A percentile compares a stretch with the other conserved stretches of the same genome.
Conservation (phyloP, 495 filamentous ascomycete genomes). For the Penicillium diatomitis region DNA sequence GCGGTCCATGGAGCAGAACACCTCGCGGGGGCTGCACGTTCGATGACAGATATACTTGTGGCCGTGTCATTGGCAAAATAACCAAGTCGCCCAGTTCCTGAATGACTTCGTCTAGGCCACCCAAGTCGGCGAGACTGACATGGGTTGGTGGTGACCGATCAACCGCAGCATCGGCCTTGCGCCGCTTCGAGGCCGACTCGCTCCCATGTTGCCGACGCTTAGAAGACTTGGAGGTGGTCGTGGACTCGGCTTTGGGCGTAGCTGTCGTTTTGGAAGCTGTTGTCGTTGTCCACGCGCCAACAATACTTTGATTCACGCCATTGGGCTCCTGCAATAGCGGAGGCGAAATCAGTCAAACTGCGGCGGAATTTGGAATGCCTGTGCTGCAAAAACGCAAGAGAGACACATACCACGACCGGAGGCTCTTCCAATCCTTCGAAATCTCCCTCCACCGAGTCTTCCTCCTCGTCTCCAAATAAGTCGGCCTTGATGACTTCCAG, state of each 20-base stretch:
- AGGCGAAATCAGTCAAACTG: conserved; percentile 1
- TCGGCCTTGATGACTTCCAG: conserved; percentile 66
- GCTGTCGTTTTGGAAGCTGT: conserved; percentile 19
- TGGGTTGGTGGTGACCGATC: conserved; percentile 67
- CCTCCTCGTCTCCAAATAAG: conserved; percentile 37
- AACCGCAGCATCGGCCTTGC: conserved; percentile 44
- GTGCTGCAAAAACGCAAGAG: no score
- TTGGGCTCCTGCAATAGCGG: conserved; percentile 44
- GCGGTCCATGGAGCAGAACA: conserved; percentile 83
- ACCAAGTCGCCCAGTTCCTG: conserved; percentile 69
- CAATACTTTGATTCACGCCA: conserved; percentile 66
- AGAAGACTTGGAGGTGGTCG: conserved; percentile 18
- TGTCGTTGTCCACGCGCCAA: conserved; percentile 53
- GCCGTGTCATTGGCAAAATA: conserved; percentile 68
- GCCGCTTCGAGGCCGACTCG: conserved; percentile 59
- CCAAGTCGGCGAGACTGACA: conserved; percentile 70
- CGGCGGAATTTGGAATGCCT: no score
- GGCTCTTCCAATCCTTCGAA: conserved; percentile 52
- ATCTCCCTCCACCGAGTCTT: conserved; percentile 52
- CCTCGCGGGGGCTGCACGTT: conserved; percentile 71
- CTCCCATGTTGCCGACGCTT: conserved; percentile 52
- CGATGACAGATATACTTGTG: conserved; percentile 52
- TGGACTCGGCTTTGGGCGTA: conserved; percentile 25
- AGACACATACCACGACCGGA: conserved; percentile 20
- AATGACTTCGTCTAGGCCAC: conserved; percentile 75